Conservation (phyloP, 495 filamentous ascomycete genomes). For the Pyronema domesticum region DNA sequence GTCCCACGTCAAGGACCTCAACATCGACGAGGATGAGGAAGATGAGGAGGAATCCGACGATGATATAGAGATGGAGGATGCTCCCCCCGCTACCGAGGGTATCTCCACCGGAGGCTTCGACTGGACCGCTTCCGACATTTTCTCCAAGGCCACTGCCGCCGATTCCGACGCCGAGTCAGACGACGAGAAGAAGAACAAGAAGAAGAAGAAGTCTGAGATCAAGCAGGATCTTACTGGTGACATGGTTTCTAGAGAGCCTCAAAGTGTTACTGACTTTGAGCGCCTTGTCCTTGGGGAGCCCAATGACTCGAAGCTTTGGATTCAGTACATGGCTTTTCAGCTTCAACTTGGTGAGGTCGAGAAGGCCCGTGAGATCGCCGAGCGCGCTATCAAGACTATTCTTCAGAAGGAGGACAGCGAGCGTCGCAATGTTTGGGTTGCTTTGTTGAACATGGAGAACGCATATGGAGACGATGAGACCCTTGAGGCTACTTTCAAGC, state of each 20-base stretch:
- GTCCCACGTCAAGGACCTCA: slow-evolving; percentile 6
- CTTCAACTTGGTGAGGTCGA: slow-evolving; percentile 72
- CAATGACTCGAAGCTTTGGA: slow-evolving; percentile 76
- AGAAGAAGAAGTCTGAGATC: slow-evolving; percentile 61
- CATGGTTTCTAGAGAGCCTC: slow-evolving; percentile 75
- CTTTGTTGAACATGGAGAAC: slow-evolving; percentile 82
- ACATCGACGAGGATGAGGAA: slow-evolving; percentile 30
- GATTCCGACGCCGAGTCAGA: slow-evolving; percentile 32
- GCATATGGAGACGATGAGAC: slow-evolving; percentile 71
- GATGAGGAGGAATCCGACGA: slow-evolving; percentile 30
- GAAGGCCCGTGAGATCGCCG: slow-evolving; percentile 70
- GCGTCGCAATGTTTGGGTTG: slow-evolving; percentile 89
- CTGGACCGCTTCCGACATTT: slow-evolving; percentile 49
- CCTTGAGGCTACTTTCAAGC: slow-evolving; percentile 75
- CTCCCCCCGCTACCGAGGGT: slow-evolving; percentile 30
- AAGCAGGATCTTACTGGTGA: slow-evolving; percentile 77
- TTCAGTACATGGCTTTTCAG: slow-evolving; percentile 93
- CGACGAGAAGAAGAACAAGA: slow-evolving; percentile 48
- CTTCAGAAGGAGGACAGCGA: slow-evolving; percentile 71
- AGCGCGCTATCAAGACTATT: slow-evolving; percentile 77
- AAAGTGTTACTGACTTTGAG: slow-evolving; percentile 79
- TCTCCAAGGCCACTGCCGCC: slow-evolving; percentile 33
- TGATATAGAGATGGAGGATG: slow-evolving; percentile 31
- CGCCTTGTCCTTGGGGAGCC: slow-evolving; percentile 81
- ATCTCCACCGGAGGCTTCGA: slow-evolving; percentile 71